Percentiles rank a stretch among this genome's conserved stretches.
These are phyloP conservation scores for Paramecium primaurelia DNA, from an alignment of 73 alveolate species.

Conservation along the genomic window DNA sequence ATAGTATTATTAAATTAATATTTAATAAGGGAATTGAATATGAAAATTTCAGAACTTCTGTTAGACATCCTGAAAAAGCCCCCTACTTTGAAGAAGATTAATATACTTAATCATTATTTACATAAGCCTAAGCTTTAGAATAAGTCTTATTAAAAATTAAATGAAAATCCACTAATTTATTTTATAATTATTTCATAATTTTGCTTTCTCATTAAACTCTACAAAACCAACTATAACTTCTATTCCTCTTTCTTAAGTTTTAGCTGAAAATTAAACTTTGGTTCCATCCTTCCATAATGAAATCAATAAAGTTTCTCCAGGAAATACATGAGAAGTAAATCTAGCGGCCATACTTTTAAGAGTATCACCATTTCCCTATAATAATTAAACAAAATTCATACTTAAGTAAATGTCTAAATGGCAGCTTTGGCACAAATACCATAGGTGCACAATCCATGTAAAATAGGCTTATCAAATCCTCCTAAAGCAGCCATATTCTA, in stretches of 20 bases:
- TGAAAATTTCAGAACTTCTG: not conserved
- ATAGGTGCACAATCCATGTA: constrained; percentile 86
- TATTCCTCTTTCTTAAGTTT: constrained; percentile 80
- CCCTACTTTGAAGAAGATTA: constrained; percentile 23
- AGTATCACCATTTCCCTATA: constrained; percentile 58
- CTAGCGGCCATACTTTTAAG: constrained; percentile 66
- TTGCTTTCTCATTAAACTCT: constrained; percentile 68
- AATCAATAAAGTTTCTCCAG: constrained; percentile 83
- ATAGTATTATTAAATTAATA: not conserved
- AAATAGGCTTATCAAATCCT: constrained; percentile 84
- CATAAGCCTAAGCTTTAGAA: constrained; percentile 9
- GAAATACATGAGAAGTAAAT: constrained; percentile 84
- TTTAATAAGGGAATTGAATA: not conserved
- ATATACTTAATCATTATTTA: not conserved
- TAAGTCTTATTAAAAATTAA: not conserved
- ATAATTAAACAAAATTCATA: not conserved
- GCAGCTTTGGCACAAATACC: constrained; percentile 79
- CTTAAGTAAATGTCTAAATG: constrained; percentile 66
- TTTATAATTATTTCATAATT: constrained; percentile 53
- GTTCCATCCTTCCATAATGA: constrained; percentile 83
- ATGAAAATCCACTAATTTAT: not conserved
- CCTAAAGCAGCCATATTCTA: constrained; percentile 82
- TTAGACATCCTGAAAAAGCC: not conserved
- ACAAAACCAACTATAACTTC: constrained; percentile 72
- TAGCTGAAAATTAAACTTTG: constrained; percentile 69